Evolutionary conservation across 495 filamentous ascomycete species (phyloP), one percentile per base, ranked within the genome.

Genomic region (Parmelia sp.): DNA sequence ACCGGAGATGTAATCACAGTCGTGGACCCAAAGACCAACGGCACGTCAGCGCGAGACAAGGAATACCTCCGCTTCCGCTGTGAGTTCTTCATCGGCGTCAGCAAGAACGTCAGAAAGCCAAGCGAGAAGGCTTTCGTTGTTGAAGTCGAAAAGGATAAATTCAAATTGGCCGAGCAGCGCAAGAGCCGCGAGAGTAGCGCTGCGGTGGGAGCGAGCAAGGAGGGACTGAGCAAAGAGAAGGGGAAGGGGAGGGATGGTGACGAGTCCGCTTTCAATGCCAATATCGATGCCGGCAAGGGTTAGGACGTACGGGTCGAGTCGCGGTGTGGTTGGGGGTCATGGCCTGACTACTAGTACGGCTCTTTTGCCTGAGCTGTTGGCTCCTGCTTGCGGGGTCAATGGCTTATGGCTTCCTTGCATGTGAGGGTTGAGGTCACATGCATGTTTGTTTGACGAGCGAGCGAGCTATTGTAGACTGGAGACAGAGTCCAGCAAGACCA

Each of bases 21-120:
- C 19, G 61, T 65, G 6, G 78, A 77, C 76, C 80, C 21, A 68
- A 81, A 39, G 76, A 56, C 65, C 72, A 44, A 58, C 69, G 69
- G 12, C 73, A 75, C 1, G 74, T 83, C 19, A 83, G 79, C 37
- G 71, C 67, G 71, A 21, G 68, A 65, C 10, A 69, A 78, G n/a
- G 69, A 77, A 42, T 83, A 74, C 53, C 69, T 87, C 37, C 79
- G 77, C 55, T 79, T 84, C 29, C 65, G 72, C 31, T 83, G 81
- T 65, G 82, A 84, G 49, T 83, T 85, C 59, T 80, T 75, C 59
- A 77, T 80, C 62, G 82, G 82, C 25, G 73, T 77, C 14, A 83
- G 81, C 63, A 80, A 76, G 56, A 70, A 74, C 31, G 49, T 67
- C 19, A 74, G 81, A n/a, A 79, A 79, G 15, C 27, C 51, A 21